Evolutionary conservation across 1,284 basidiomycete species (phyloP).

Genomic region (Wallemia mellicola): DNA sequence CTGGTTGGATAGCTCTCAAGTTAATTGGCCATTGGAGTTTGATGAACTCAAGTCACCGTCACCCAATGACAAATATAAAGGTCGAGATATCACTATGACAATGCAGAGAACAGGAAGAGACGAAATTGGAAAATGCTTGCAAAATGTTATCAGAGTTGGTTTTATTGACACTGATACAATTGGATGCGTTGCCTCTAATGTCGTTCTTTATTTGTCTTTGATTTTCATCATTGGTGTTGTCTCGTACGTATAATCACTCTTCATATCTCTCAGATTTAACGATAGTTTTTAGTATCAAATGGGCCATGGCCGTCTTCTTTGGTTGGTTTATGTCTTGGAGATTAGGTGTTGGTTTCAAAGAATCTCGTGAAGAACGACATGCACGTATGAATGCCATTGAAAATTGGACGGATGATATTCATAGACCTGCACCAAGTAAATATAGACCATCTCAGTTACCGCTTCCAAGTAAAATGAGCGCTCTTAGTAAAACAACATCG

Average conservation of each 20-base stretch:
- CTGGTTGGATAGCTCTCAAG: conserved; percentile 47
- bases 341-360: conserved; percentile 70
- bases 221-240: conserved; percentile 96
- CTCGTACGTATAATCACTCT: conserved; percentile 10
- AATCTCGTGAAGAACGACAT: conserved; percentile 85
- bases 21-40: conserved; percentile 53
- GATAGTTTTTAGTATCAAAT: conserved; percentile 30
- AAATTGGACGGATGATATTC: conserved; percentile 87
- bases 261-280: too few relatives aligned
- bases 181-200: conserved; percentile 77
- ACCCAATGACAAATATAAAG: conserved; percentile 33
- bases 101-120: conserved; percentile 35
- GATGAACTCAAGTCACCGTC: conserved; percentile 35
- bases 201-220: conserved; percentile 81
- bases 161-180: conserved; percentile 82
- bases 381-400: conserved; percentile 71
- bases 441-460: conserved; percentile 54
- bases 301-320: conserved; percentile 86
- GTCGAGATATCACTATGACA: conserved; percentile 57
- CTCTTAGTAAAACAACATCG: conserved; percentile 27
- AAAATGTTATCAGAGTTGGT: conserved; percentile 59
- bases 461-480: conserved; percentile 14
- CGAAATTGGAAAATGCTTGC: conserved; percentile 44
- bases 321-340: conserved; percentile 90
- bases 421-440: conserved; percentile 64